Evolutionary conservation across 805 yeast genomes (phyloP).

Genomic region (Lipomyces chichibuensis): DNA sequence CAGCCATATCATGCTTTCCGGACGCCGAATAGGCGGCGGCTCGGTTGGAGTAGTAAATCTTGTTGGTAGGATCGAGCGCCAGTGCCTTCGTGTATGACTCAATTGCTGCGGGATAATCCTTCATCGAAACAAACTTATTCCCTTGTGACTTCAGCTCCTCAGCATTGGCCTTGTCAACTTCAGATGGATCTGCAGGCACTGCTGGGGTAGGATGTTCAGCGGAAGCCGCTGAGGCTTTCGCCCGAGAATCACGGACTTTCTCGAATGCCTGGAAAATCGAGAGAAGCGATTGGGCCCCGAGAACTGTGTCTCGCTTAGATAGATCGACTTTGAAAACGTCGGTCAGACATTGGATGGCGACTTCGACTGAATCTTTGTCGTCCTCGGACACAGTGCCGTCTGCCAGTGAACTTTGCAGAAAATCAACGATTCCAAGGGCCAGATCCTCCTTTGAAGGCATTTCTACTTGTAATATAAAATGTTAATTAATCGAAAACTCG

Average conservation of each 20-base stretch:
- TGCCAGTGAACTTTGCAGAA: conserved; percentile 60
- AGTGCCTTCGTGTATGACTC: conserved; percentile 81
- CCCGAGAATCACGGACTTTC: conserved; percentile 33
- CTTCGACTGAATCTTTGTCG: conserved; percentile 84
- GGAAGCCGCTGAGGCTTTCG: conserved; percentile 33
- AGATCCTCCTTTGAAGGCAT: conserved; percentile 36
- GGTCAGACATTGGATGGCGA: conserved; percentile 76
- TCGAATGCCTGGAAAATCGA: conserved; percentile 54
- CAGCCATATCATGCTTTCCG: conserved; percentile 73
- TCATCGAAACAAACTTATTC: conserved; percentile 82
- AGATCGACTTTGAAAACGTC: conserved; percentile 78
- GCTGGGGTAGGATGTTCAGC: conserved; percentile 37
- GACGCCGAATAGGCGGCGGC: conserved; percentile 94
- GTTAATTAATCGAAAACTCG: background rate
- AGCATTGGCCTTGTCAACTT: conserved; percentile 68
- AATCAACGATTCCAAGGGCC: conserved; percentile 75
- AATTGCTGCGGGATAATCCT: conserved; percentile 71
- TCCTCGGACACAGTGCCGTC: conserved; percentile 73
- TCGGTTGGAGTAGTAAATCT: conserved; percentile 87
- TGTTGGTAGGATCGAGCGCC: conserved; percentile 66
- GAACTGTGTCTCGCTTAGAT: conserved; percentile 43
- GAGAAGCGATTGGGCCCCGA: conserved; percentile 51
- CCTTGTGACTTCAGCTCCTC: conserved; percentile 85
- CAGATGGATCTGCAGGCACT: conserved; percentile 37
- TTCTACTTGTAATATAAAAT: background rate